Conservation (phyloP, 176 grass and related monocot species). For the Oryza rufipogon region DNA sequence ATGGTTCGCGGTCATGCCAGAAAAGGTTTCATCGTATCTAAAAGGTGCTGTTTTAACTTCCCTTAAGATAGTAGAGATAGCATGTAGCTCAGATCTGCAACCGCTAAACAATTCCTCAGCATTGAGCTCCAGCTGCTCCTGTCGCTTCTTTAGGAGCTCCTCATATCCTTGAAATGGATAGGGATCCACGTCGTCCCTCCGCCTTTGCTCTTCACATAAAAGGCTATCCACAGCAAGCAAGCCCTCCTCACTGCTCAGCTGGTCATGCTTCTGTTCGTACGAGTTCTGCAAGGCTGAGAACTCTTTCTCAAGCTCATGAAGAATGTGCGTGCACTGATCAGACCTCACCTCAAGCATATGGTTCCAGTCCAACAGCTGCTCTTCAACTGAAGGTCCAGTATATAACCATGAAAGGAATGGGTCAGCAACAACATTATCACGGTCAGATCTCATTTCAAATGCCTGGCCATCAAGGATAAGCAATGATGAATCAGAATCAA, state of each 20-base stretch:
- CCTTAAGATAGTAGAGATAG: constrained; percentile 67
- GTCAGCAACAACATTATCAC: constrained; percentile 57
- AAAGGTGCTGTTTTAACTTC: constrained; percentile 66
- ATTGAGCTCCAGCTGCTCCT: constrained; percentile 54
- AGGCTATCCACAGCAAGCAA: constrained; percentile 62
- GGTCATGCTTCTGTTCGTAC: constrained; percentile 78
- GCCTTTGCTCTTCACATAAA: constrained; percentile 64
- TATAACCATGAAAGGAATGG: constrained; percentile 79
- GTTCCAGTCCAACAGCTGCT: constrained; percentile 63
- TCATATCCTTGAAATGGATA: constrained; percentile 63
- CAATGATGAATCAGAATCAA: constrained; percentile 57
- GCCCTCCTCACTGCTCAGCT: constrained; percentile 61
- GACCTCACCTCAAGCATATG: constrained; percentile 54
- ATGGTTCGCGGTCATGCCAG: constrained; percentile 49
- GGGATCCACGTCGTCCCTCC: constrained; percentile 45
- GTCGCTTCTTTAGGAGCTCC: constrained; percentile 69
- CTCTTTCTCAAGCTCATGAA: constrained; percentile 71
- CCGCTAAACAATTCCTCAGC: constrained; percentile 52
- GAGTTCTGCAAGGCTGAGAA: constrained; percentile 56
- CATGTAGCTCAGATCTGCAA: constrained; percentile 63
- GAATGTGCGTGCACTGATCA: constrained; percentile 50
- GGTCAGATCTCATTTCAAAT: constrained; percentile 45
- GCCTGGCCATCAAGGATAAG: constrained; percentile 55
- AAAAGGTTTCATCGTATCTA: constrained; percentile 65
- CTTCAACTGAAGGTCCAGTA: constrained; percentile 64